A percentile compares a stretch with the other conserved stretches of the same genome.
Conservation (phyloP, 352 stramenopile genomes). For the Globisporangium okanoganense region DNA sequence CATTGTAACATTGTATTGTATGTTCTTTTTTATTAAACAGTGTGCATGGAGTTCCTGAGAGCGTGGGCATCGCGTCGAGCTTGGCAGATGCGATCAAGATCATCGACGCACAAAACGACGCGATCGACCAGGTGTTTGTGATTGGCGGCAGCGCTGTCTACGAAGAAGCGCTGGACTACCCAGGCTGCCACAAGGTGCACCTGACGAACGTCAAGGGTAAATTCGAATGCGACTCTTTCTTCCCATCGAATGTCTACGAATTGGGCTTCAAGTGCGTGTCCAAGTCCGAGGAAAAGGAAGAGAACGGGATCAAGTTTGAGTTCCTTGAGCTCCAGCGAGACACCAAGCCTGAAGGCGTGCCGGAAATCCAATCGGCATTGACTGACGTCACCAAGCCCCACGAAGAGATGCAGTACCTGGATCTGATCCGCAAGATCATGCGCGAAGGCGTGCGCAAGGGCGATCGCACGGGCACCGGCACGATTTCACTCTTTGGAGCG, state of each 20-base stretch:
- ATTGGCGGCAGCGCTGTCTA: conserved; percentile 97
- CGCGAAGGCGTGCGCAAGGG: conserved; percentile 89
- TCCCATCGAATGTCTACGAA: conserved; percentile 73
- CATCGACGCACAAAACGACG: conserved; percentile 58
- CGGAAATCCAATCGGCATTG: conserved; percentile 5
- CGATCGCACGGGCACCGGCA: conserved; percentile 98
- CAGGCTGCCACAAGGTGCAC: conserved; percentile 84
- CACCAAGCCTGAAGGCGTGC: not conserved
- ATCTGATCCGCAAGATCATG: conserved; percentile 96
- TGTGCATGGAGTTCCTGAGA: conserved; percentile 42
- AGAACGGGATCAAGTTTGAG: conserved; percentile 78
- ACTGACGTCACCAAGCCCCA: conserved; percentile 24
- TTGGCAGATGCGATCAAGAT: conserved; percentile 90
- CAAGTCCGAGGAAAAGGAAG: conserved; percentile 57
- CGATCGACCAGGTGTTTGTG: conserved; percentile 94
- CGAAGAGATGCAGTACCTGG: conserved; percentile 81
- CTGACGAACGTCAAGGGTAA: conserved; percentile 89
- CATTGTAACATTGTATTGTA: not conserved
- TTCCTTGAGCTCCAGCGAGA: conserved; percentile 65
- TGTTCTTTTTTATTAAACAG: not conserved
- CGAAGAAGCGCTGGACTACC: conserved; percentile 85
- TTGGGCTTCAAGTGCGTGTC: conserved; percentile 41
- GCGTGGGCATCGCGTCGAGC: conserved; percentile 85
- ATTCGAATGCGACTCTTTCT: conserved; percentile 92
- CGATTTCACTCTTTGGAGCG: conserved; percentile 97